Evolutionary conservation across 2,329 filamentous ascomycete genomes (phyloP).

Genomic region (Fusarium musae): DNA sequence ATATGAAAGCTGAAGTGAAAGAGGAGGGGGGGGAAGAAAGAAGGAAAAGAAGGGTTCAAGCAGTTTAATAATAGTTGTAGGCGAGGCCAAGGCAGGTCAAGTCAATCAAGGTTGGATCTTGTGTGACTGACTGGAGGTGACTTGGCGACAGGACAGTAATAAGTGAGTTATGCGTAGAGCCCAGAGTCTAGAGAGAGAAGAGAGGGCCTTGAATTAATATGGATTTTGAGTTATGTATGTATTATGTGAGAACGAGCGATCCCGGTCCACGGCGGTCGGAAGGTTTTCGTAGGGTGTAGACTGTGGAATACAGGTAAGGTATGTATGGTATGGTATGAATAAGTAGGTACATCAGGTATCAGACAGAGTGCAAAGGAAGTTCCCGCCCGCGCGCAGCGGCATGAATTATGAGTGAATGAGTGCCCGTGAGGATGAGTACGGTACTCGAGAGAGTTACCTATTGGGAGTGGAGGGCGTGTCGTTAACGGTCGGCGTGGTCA

Average conservation of each 20-base stretch:
- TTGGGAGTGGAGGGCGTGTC: slow-evolving; percentile 26
- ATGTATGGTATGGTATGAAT: background rate
- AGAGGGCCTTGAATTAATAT: slow-evolving; percentile 26
- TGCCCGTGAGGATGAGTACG: background rate
- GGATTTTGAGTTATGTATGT: slow-evolving; percentile 22
- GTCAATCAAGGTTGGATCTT: slow-evolving; percentile 13
- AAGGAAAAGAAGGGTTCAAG: slow-evolving; percentile 25
- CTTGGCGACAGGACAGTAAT: slow-evolving; percentile 11
- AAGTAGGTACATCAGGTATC: background rate
- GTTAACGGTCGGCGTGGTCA: slow-evolving; percentile 50
- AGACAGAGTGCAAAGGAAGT: slow-evolving; percentile 23
- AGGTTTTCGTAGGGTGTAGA: slow-evolving; percentile 36
- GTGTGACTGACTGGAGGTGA: slow-evolving; percentile 32
- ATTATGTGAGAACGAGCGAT: slow-evolving; percentile 43
- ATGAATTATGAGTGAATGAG: background rate
- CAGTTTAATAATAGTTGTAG: slow-evolving; percentile 45
- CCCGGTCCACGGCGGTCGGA: slow-evolving; percentile 39
- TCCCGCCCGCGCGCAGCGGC: slow-evolving; percentile 25
- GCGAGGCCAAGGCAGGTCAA: slow-evolving; percentile 29
- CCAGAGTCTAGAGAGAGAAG: slow-evolving; percentile 10
- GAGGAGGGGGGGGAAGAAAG: slow-evolving; percentile 1
- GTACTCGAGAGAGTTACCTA: background rate
- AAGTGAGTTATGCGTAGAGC: slow-evolving; percentile 25
- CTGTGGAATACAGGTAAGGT: background rate
- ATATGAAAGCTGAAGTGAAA: slow-evolving; percentile 14